Conservation (phyloP, 139 green algal species). For the Pycnococcus provasolii region DNA sequence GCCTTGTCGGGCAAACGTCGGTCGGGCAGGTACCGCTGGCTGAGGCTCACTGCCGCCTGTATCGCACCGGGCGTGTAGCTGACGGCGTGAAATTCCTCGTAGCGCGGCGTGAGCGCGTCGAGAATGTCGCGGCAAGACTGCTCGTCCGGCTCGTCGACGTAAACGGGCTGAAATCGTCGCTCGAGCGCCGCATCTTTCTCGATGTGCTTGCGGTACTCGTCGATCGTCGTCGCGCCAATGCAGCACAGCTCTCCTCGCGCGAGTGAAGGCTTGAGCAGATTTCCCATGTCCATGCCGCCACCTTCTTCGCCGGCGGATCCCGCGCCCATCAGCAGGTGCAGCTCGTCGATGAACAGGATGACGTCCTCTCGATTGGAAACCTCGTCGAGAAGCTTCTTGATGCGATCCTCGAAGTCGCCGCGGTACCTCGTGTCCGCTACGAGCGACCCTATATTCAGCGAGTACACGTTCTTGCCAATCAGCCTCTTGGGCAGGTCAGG, state of each 20-base stretch:
- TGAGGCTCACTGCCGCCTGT: constrained; percentile 30
- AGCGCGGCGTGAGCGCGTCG: constrained; percentile 10
- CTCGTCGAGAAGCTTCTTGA: constrained; percentile 32
- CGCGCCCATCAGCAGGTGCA: constrained; percentile 40
- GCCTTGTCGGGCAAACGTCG: constrained; percentile 36
- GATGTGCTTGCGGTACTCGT: constrained; percentile 73
- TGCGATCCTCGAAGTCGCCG: constrained; percentile 38
- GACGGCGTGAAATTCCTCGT: constrained; percentile 31
- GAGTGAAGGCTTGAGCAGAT: constrained; percentile 76
- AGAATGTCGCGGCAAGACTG: constrained; percentile 31
- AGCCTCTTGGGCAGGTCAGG: constrained; percentile 20
- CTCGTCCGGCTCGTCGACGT: constrained; percentile 23
- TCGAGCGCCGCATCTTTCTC: constrained; percentile 79
- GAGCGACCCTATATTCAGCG: constrained; percentile 32
- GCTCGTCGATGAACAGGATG: constrained; percentile 45
- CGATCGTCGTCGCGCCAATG: constrained; percentile 37
- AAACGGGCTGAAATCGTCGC: constrained; percentile 82
- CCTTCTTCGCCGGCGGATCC: constrained; percentile 42
- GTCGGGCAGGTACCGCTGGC: constrained; percentile 51
- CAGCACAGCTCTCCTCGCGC: constrained; percentile 38
- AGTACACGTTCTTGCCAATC: constrained; percentile 21
- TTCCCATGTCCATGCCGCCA: constrained; percentile 56
- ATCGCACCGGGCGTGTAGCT: constrained; percentile 29
- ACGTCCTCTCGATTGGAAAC: constrained; percentile 24
- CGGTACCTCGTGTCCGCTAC: constrained; percentile 39